phyloP scores from a whole-genome alignment of 2,329 filamentous ascomycete genomes.

The Verticillium nubilum region DNA sequence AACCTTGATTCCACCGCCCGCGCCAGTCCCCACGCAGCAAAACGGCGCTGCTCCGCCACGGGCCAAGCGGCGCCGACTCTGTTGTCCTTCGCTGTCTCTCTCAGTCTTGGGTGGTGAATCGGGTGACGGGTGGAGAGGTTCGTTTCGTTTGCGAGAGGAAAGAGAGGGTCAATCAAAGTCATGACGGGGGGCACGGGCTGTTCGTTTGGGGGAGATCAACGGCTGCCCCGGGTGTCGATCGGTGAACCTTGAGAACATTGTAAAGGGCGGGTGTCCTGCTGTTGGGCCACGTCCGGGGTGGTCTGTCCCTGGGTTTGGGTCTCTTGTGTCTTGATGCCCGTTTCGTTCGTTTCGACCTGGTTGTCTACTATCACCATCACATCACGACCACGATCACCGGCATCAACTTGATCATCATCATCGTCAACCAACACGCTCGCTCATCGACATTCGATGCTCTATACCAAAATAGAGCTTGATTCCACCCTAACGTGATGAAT shows the following conservation, averaged over 20 bases:
- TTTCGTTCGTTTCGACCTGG: neutral
- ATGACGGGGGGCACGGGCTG: neutral
- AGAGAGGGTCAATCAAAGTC: neutral
- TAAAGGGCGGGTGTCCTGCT: neutral
- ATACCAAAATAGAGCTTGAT: neutral
- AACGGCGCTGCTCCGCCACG: neutral
- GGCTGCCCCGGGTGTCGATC: neutral
- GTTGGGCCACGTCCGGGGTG: neutral
- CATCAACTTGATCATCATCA: neutral
- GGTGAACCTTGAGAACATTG: neutral
- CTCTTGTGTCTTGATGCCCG: neutral
- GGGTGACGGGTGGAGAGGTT: neutral
- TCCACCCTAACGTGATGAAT: neutral
- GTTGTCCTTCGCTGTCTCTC: neutral
- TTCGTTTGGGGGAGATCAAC: neutral
- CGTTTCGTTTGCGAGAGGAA: neutral
- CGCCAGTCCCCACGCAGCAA: neutral
- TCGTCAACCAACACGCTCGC: neutral
- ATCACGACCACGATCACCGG: neutral
- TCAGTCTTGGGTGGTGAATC: neutral
- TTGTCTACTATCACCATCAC: neutral
- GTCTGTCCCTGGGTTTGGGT: neutral
- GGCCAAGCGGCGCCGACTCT: neutral
- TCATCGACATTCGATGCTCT: neutral
- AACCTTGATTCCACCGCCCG: neutral